Evolutionary conservation across 495 filamentous ascomycete genomes (phyloP), one percentile per base, ranked within the genome.

Genomic region (Aspergillus indologenus): DNA sequence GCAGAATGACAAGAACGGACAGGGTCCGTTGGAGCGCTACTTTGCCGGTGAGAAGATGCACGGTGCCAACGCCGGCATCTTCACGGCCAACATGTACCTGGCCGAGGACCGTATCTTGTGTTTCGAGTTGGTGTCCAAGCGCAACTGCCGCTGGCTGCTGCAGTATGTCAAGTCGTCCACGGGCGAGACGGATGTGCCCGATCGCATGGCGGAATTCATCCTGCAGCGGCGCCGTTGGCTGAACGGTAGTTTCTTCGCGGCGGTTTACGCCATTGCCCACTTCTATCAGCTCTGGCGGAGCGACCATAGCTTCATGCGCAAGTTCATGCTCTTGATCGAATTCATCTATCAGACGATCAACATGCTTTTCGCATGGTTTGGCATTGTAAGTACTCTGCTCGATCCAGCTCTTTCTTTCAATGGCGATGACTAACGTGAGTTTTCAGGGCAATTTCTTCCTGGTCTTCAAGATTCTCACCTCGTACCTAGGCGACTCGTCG

Each of bases 281-380:
- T 94, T 92, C 70, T 92, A 93, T 70, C 88, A 96, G 70, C 89
- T 99, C 67, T 94, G 90, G 83, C 85, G 95, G 45, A 94, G 89
- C 54, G 86, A 91, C 68, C 95, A 99, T 69, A 92, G 87, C 48
- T 82, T 92, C 71, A 67, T 96, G 43, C 82, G 95, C 56, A 96
- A 98, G 72, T 73, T 94, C 26, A 89, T 89, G 82, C 88, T 99
- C 68, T 79, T 94, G 61, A 71, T 99, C 54, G 94, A 98, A 68
- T 97, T 97, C 76, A 71, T 87, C 59, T 99, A 96, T 75, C 91
- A 97, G 69, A 92, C 91, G 15, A 79, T 98, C 72, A 92, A 87
- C 74, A 96, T 97, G 90, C 80, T 99, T 65, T 99, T 99, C 65
- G 91, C 95, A 53, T 99, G 95, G 95, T 98, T 99, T 74, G 91